phyloP scores from a whole-genome alignment of 1,284 basidiomycete genomes.

The Spongispora temasekensis region DNA sequence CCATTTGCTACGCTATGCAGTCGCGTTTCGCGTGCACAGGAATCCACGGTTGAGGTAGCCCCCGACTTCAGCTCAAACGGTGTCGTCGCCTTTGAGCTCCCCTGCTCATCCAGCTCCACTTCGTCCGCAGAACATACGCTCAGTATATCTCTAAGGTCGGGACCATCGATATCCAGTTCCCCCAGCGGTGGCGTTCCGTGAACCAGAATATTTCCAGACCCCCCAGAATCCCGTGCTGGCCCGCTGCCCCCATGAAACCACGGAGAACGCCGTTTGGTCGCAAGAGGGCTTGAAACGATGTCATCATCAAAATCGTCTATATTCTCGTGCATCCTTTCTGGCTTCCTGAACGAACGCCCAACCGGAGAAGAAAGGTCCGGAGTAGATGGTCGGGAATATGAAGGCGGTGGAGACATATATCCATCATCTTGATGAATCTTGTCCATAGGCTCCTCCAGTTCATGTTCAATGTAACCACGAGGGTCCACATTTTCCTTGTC shows the following conservation, averaged over 20 bases:
- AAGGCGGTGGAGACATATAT: slow-evolving; percentile 67
- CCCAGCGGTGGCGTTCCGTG: slow-evolving; percentile 35
- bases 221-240: slow-evolving; percentile 5
- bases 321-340: slow-evolving; percentile 10
- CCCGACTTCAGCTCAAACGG: neutral
- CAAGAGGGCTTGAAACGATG: slow-evolving; percentile 60
- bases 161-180: slow-evolving; percentile 31
- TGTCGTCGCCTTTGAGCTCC: neutral
- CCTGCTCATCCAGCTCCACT: slow-evolving; percentile 37
- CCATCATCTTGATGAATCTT: slow-evolving; percentile 70
- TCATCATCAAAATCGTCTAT: slow-evolving; percentile 56
- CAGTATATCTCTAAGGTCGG: slow-evolving; percentile 50
- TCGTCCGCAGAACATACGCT: slow-evolving; percentile 50
- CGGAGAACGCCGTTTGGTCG: slow-evolving; percentile 28
- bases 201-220: slow-evolving; percentile 39
- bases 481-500: slow-evolving; percentile 45
- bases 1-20: slow-evolving; percentile 52
- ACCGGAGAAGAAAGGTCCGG: slow-evolving; percentile 67
- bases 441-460: slow-evolving; percentile 26
- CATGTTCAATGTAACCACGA: slow-evolving; percentile 33
- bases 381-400: slow-evolving; percentile 49
- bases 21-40: slow-evolving; percentile 33
- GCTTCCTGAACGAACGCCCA: slow-evolving; percentile 18
- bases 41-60: slow-evolving; percentile 9
- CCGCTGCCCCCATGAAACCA: slow-evolving; percentile 15